phyloP scores from a whole-genome alignment of 257 asterid genomes.

The Schizonepeta tenuifolia region DNA sequence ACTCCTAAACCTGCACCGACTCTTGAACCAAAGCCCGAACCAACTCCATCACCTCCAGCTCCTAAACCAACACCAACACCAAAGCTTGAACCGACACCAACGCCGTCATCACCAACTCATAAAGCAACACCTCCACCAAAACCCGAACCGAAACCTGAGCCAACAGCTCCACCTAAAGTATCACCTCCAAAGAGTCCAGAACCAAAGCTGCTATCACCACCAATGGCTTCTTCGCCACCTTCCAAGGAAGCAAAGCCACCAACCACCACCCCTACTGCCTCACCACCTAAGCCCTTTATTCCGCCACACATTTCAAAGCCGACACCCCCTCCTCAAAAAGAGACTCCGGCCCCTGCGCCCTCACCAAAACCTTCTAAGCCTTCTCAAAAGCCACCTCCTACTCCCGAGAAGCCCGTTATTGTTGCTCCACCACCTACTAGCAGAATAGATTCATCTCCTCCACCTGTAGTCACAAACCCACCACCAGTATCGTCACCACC shows the following conservation, averaged over 20 bases:
- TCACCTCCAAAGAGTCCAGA: neutral
- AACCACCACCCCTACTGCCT: neutral
- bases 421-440: constrained; percentile 12
- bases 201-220: neutral
- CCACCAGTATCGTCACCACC: constrained; percentile 26
- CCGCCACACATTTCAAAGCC: constrained; percentile 30
- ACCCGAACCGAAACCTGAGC: neutral
- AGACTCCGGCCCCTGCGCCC: constrained; percentile 19
- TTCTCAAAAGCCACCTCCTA: neutral
- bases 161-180: neutral
- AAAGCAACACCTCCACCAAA: neutral
- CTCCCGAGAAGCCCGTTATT: constrained; percentile 19
- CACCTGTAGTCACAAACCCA: constrained; percentile 17
- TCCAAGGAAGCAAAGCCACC: neutral
- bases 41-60: neutral
- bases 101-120: neutral
- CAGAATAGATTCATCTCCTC: constrained; percentile 1
- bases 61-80: neutral
- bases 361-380: constrained; percentile 14
- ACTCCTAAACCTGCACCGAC: neutral
- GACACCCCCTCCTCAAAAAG: constrained; percentile 7
- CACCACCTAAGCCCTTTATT: neutral
- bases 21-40: neutral
- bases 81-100: constrained; percentile 10
- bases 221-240: neutral